Conservation (phyloP, 768 basidiomycete genomes). For the Saitozyma podzolica region DNA sequence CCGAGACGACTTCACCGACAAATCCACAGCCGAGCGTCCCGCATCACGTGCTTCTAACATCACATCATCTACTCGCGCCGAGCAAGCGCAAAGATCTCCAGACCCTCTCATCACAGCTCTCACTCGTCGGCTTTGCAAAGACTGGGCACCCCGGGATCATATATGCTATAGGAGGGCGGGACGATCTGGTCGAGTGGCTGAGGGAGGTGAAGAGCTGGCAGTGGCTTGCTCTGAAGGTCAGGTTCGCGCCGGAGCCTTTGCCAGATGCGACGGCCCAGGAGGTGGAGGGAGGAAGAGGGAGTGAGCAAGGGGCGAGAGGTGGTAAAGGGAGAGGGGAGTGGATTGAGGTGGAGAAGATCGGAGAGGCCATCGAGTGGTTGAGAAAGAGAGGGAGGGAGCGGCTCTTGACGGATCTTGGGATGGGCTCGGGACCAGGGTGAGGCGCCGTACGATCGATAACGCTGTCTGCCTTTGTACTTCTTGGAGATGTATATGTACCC, state of each 20-base stretch:
- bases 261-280: background rate
- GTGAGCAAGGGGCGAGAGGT: conserved; percentile 21
- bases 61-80: conserved; percentile 62
- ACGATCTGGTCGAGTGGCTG: conserved; percentile 65
- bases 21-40: conserved; percentile 2
- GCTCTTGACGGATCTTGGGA: conserved; percentile 66
- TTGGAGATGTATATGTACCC: too few species aligned
- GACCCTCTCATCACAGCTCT: conserved; percentile 62
- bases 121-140: conserved; percentile 68
- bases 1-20: background rate
- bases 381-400: conserved; percentile 59
- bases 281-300: conserved; percentile 7
- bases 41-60: conserved; percentile 69
- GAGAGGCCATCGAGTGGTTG: conserved; percentile 71
- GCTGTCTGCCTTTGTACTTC: too few species aligned
- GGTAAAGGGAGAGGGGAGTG: conserved; percentile 53
- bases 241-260: conserved; percentile 54
- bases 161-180: conserved; percentile 63
- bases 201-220: conserved; percentile 71
- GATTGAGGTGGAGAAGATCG: conserved; percentile 69
- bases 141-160: conserved; percentile 74
- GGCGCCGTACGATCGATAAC: background rate
- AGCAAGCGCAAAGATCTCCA: conserved; percentile 62
- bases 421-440: conserved; percentile 54
- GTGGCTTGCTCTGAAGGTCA: conserved; percentile 69